phyloP scores from a whole-genome alignment of 176 grass and related monocot species.

The Aegilops bicornis region DNA sequence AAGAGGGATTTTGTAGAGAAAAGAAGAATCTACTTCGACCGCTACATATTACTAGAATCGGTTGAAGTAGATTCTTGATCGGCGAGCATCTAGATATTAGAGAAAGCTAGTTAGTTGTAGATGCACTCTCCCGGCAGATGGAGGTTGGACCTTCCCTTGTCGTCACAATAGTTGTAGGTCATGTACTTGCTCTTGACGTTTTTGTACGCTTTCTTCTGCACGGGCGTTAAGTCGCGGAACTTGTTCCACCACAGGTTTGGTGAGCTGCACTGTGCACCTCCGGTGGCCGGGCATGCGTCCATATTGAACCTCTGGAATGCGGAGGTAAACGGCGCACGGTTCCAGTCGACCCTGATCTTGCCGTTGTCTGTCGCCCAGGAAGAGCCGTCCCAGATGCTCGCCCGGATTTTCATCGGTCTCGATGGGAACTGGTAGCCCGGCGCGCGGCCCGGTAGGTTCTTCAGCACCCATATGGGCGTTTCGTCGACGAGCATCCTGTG shows the following conservation, averaged over 20 bases:
- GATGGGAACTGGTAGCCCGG: conserved; percentile 36
- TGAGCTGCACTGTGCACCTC: conserved; percentile 22
- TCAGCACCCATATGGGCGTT: conserved; percentile 48
- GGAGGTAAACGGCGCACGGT: conserved; percentile 39
- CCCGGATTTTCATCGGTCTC: conserved; percentile 49
- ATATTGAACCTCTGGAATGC: conserved; percentile 47
- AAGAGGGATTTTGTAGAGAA: no score
- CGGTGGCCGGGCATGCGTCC: conserved; percentile 23
- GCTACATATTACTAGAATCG: no score
- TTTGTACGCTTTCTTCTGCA: conserved; percentile 46
- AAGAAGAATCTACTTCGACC: no score
- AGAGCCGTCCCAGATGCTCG: conserved; percentile 67
- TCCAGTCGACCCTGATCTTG: conserved; percentile 49
- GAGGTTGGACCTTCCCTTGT: conserved; percentile 26
- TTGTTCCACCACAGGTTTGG: conserved; percentile 57
- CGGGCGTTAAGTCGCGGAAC: conserved; percentile 5
- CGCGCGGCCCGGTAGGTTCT: conserved; percentile 34
- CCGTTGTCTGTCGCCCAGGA: conserved; percentile 70
- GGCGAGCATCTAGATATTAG: no score
- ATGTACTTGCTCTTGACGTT: conserved; percentile 34
- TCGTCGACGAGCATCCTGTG: conserved; percentile 60
- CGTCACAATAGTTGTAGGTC: conserved; percentile 59
- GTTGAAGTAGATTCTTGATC: no score
- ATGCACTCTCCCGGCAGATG: conserved; percentile 38
- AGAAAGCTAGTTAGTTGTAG: background rate